Base-by-base conservation (phyloP, 148 eudicot species). In the Fagopyrum esculentum region DNA sequence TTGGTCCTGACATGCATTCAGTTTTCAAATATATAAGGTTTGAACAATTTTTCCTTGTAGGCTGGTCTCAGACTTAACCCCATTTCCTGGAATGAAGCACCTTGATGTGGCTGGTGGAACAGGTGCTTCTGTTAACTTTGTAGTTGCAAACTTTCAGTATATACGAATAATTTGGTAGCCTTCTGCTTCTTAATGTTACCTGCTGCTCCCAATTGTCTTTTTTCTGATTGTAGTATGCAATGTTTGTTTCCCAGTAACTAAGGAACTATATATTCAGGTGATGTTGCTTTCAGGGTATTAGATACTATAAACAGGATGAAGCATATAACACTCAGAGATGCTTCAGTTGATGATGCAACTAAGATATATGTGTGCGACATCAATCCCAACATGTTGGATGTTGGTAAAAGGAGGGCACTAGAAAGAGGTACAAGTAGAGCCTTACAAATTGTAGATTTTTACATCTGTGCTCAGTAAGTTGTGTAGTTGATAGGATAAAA, bases 71-170 rank as follows among this genome's bases (percentile, higher is more conserved):
- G 89, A 94, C 74, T 79, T 94, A 81, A 92, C 86, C 85, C 97
- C 98, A 30, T 94, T 90, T 84, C 98, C 96, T 74, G 98, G 97
- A 78, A 94, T 89, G 97, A 90, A 85, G 86, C 98, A 94, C 84
- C 90, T 94, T 79, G 97, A 94, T 84, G 96, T 94, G 74, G 97
- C 97, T 81, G 97, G 97, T 77, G 98, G 98, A 50, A 94, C 97
- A 83, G 98, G 98, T 92, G 63, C 9, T 57, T 6, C 40, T 76
- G 59, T 55, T 69, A 7, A 6, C 12, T 55, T 55, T 74, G 40
- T n/a, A 47, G 54, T 66, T 40, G 45, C 8, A 1, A 46, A 66
- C 9, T 35, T 30, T 45, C 13, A 35, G 17, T 64, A 4, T 9
- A 35, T 64, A 64, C 11, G 70, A 66, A 35, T 12, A 15, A 35